Evolutionary conservation across 345 rosid species (phyloP), one percentile per base, ranked within the genome.

Genomic region (Trapa bicornis): DNA sequence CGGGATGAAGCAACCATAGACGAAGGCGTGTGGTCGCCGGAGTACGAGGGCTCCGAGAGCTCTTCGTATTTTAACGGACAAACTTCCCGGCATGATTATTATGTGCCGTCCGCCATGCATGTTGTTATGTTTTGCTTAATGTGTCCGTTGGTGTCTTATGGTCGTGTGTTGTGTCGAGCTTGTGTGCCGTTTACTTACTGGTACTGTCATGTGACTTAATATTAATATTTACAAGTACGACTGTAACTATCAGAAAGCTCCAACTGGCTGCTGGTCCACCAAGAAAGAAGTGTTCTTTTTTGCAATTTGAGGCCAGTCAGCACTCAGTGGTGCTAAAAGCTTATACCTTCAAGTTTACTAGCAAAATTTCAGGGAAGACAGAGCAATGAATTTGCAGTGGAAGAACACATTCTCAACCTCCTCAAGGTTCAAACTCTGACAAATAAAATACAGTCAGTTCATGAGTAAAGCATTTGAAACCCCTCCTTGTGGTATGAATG

Each of bases 381-480:
- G 15, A 16, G 35, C 37, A 8, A 35, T 64, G 65, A 48, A 68
- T 60, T 45, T 68, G 61, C 70, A 63, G 45, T 57, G 47, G 48
- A 67, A 41, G 12, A 7, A 54, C 67, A 69, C 63, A 78, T 69
- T 69, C 74, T 58, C 70, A 54, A 16, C 47, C 62, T 35, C 57
- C 38, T 66, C 70, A 57, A 67, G 78, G 78, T 60, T 77, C 71
- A 71, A 67, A 77, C 69, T 75, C 70, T 71, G 78, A 75, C 63
- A 61, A 69, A 14, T 68, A 67, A 73, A 77, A 78, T 74, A 70
- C 66, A 73, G 60, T 67, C 54, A 11, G 41, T 61, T 36, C 43
- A 41, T 65, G 52, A 77, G 81, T 69, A 68, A 64, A 73, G 36
- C 53, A 62, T 58, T 67, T 64, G 29, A 75, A 68, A 72, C 33